Base-by-base conservation (phyloP, 2,329 filamentous ascomycete genomes). In the Diaporthe citrichinensis region DNA sequence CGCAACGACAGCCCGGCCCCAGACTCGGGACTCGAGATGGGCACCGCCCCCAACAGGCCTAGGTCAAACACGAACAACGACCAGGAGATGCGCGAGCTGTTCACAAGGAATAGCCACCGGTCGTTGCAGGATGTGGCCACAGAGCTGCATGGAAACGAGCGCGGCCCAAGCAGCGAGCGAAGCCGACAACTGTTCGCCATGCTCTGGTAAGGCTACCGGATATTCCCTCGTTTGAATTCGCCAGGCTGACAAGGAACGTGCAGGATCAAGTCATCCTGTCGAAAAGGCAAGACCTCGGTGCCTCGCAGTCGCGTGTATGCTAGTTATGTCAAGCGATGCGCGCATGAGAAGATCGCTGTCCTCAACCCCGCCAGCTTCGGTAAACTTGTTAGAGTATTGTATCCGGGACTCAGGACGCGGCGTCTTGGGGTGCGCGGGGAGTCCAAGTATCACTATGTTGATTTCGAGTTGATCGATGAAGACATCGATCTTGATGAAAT, bases 331-430 rank as follows among this genome's bases (percentile, higher is more conserved):
- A 95, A 94, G 36, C 92, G 95, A 78, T 99, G 97, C 84, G 96
- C 95, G 58, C 97, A 94, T 7, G 96, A 98, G 82, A 92, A 96
- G 81, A 97, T 98, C 53, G 97, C 97, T 0, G 96, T 98, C 14
- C 86, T 99, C 74, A 99, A 99, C 81, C 97, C 97, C 57, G 97
- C 97, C 14, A 98, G 96, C 39, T 99, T 99, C 84, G 97, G 97
- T 74, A 99, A 99, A 84, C 91, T 99, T 58, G 97, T 99, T 46
- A 92, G 97, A 44, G 96, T 99, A 53, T 94, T 99, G 71, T 99
- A 98, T 80, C 96, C 97, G 0, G 96, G 96, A 57, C 93, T 99
- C 31, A 96, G 98, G 85, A 99, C 97, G 44, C 91, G 97, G 76
- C 91, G 97, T 78, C 88, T 99, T 17, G 97, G 97, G 77, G 96